These are phyloP conservation scores for Candida taoyuanica DNA, from an alignment of 805 yeast species.

Conservation along the genomic window DNA sequence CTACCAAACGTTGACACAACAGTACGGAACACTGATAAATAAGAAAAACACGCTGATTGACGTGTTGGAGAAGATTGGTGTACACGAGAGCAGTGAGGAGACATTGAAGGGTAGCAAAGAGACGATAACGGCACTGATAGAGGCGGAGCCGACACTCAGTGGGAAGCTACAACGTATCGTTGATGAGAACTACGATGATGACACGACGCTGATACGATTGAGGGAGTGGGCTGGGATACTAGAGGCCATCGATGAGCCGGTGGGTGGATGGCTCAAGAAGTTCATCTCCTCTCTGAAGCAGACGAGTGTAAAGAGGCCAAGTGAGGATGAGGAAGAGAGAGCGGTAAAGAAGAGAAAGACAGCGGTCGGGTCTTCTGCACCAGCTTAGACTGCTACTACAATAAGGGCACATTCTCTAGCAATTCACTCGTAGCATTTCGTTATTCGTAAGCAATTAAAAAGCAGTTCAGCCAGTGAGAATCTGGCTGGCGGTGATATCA, in stretches of 20 bases:
- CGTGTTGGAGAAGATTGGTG: neutral
- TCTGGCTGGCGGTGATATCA: too few relatives aligned
- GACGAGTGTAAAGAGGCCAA: neutral
- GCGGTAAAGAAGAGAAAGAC: slow-evolving; percentile 3
- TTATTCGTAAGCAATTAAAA: too few relatives aligned
- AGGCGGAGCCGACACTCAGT: neutral
- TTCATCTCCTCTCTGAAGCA: slow-evolving; percentile 6
- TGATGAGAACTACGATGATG: slow-evolving; percentile 4
- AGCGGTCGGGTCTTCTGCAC: neutral
- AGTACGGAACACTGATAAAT: slow-evolving; percentile 1
- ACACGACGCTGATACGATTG: slow-evolving; percentile 5
- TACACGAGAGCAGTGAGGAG: neutral
- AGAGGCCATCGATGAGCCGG: slow-evolving; percentile 10
- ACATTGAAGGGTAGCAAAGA: neutral
- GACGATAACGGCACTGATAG: neutral
- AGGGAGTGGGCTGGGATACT: slow-evolving; percentile 10
- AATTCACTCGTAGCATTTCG: too few relatives aligned
- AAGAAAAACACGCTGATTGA: slow-evolving; percentile 9
- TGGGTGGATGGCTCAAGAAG: slow-evolving; percentile 10
- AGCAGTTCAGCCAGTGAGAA: too few relatives aligned
- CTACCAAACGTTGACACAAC: slow-evolving; percentile 9
- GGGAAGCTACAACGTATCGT: slow-evolving; percentile 4
- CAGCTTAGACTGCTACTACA: neutral
- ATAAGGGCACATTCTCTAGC: too few relatives aligned
- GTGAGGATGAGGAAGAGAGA: neutral